Evolutionary conservation across 345 rosid species (phyloP), one percentile per base, ranked within the genome.

Genomic region (Atalantia buxifolia): DNA sequence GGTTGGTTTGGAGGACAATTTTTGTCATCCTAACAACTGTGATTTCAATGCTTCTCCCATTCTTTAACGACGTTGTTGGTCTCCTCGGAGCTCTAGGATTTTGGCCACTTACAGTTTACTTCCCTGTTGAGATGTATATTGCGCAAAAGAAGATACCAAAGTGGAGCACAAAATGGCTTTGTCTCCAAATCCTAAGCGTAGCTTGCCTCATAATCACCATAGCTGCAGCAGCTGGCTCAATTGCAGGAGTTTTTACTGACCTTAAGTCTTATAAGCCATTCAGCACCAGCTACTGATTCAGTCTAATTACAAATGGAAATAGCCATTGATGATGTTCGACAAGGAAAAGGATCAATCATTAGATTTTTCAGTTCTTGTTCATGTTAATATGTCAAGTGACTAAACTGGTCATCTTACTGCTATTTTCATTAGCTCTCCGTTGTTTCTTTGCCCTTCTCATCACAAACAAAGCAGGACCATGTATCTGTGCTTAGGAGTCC

Each of bases 101-200:
- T 67, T 96, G 99, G 97, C 99, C 99, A 13, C 66, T 96, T 21
- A 91, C 97, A 0, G 99, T 95, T 19, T 93, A 93, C 60, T 93
- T 91, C 84, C 99, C 99, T 0, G 91, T 95, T 25, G 95, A 95
- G 85, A 92, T 96, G 99, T 96, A 91, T 78, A 89, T 93, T 64
- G 83, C 67, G 5, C 96, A 88, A 18, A 93, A 81, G 90, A 86
- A 75, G 85, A 87, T 94, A 63, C 88, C 87, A 33, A 91, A 76
- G 69, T 96, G 99, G 97, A 81, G 97, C 84, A 88, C 87, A 48
- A 90, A 80, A 77, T 92, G 99, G 99, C 42, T 91, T 6, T 83
- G 92, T 68, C 90, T 96, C 9, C 90, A 91, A 82, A 83, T 86
- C 50, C 86, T 96, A 59, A 93, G 97, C 72, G n/a, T 76, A 31